Evolutionary conservation across 1,139 yeast species (phyloP).

Genomic region (Sugiyamaella pinicola): DNA sequence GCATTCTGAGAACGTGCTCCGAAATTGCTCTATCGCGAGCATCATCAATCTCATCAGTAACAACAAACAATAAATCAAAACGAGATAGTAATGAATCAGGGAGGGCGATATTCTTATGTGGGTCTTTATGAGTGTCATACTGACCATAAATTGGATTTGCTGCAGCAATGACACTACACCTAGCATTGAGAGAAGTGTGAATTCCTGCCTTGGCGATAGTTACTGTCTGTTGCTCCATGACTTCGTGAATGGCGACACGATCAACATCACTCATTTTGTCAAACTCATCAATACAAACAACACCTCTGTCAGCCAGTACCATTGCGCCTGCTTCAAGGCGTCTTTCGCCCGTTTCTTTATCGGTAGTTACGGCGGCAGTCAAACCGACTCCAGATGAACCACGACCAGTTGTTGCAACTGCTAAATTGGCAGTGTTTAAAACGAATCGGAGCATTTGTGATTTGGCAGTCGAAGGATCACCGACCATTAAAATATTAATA

Average conservation of each 20-base stretch:
- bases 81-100: conserved; percentile 97
- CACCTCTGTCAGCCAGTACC: conserved; percentile 97
- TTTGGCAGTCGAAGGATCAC: conserved; percentile 98
- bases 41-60: conserved; percentile 91
- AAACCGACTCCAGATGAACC: conserved; percentile 99
- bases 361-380: conserved; percentile 97
- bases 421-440: conserved; percentile 88
- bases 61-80: conserved; percentile 92
- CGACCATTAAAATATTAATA: conserved; percentile 92
- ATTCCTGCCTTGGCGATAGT: conserved; percentile 99
- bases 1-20: conserved; percentile 95
- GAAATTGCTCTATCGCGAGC: conserved; percentile 82
- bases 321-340: conserved; percentile 98
- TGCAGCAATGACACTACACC: conserved; percentile 97
- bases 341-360: conserved; percentile 95
- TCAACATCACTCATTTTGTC: conserved; percentile 97
- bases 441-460: conserved; percentile 94
- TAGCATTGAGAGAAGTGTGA: conserved; percentile 92
- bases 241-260: conserved; percentile 98
- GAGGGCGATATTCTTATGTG: conserved; percentile 92
- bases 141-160: conserved; percentile 98
- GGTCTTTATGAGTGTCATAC: conserved; percentile 94
- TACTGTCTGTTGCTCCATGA: conserved; percentile 99
- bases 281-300: conserved; percentile 97
- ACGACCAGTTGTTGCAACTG: conserved; percentile 98